A percentile compares a stretch with the other conserved stretches of the same genome.
These are phyloP conservation scores for Cicer arietinum DNA, from an alignment of 306 rosid species.

Conservation along the genomic window DNA sequence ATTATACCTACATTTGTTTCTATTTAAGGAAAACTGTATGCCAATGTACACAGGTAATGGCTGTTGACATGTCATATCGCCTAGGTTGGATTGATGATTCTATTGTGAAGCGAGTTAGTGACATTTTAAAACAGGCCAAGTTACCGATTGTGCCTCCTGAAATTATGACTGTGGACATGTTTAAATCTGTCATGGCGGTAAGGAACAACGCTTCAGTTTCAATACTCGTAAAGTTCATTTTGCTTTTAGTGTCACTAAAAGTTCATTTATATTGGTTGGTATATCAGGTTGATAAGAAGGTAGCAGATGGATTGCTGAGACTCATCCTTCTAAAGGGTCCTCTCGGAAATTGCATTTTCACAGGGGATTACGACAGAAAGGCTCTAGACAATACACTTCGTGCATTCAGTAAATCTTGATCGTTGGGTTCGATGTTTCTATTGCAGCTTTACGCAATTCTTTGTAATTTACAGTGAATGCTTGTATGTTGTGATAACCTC, in stretches of 20 bases:
- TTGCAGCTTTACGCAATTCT: slow-evolving; percentile 30
- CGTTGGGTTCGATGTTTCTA: slow-evolving; percentile 4
- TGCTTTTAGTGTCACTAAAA: slow-evolving; percentile 26
- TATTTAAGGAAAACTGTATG: slow-evolving; percentile 44
- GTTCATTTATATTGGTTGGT: slow-evolving; percentile 39
- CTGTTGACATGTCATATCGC: slow-evolving; percentile 93
- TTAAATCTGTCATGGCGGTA: slow-evolving; percentile 95
- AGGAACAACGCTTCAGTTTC: slow-evolving; percentile 41
- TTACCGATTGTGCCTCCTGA: slow-evolving; percentile 80
- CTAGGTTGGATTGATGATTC: slow-evolving; percentile 96
- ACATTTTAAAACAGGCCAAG: slow-evolving; percentile 70
- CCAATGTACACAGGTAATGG: slow-evolving; percentile 75
- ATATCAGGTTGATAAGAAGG: slow-evolving; percentile 92
- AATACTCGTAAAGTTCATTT: not conserved
- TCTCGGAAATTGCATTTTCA: slow-evolving; percentile 87
- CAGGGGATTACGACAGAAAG: slow-evolving; percentile 85
- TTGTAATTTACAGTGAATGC: slow-evolving; percentile 35
- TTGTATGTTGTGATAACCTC: slow-evolving; percentile 31
- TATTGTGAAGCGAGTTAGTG: slow-evolving; percentile 71
- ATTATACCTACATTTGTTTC: slow-evolving; percentile 23
- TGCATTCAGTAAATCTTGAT: slow-evolving; percentile 77
- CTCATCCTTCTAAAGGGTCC: slow-evolving; percentile 92
- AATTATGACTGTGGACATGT: slow-evolving; percentile 77
- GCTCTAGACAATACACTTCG: slow-evolving; percentile 82
- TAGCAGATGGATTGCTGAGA: slow-evolving; percentile 89